These are phyloP conservation scores for Populus trichocarpa DNA, from an alignment of 441 rosid species.

Conservation along the genomic window DNA sequence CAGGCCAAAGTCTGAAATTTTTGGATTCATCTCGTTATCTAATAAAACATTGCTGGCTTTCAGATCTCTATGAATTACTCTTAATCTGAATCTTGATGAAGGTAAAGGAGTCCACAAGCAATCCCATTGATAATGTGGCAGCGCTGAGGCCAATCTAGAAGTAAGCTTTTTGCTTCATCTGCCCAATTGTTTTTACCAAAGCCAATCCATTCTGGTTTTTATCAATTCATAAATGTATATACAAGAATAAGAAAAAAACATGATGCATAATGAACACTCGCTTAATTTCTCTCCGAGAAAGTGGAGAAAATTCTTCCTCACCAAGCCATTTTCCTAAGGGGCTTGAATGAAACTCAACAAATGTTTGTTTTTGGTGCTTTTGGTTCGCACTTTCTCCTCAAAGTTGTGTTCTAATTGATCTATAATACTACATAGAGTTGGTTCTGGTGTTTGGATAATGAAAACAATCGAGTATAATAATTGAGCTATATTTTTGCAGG, in stretches of 20 bases:
- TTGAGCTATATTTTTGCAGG: not conserved
- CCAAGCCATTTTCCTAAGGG: not conserved
- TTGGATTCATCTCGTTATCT: not conserved
- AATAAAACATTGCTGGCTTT: not conserved
- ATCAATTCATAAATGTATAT: not conserved
- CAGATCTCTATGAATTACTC: constrained; percentile 17
- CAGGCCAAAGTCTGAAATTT: not conserved
- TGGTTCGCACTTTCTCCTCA: not conserved
- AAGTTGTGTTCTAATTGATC: not conserved
- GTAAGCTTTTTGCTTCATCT: not conserved
- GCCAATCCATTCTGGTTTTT: not conserved
- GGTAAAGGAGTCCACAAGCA: constrained; percentile 37
- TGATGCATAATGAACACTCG: not conserved
- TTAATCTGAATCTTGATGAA: constrained; percentile 46
- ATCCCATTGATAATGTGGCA: constrained; percentile 9
- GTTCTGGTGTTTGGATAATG: not conserved
- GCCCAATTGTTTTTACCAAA: not conserved
- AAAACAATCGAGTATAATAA: too few species aligned
- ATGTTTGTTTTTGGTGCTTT: not conserved
- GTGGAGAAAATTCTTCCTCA: not conserved
- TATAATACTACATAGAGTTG: not conserved
- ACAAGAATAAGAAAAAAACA: not conserved
- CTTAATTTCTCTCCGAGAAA: not conserved
- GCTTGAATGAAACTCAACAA: not conserved
- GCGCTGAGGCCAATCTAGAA: not conserved